Evolutionary conservation across 352 stramenopile genomes (phyloP), one percentile per base, ranked within the genome.

Genomic region (Globisporangium irregulare): DNA sequence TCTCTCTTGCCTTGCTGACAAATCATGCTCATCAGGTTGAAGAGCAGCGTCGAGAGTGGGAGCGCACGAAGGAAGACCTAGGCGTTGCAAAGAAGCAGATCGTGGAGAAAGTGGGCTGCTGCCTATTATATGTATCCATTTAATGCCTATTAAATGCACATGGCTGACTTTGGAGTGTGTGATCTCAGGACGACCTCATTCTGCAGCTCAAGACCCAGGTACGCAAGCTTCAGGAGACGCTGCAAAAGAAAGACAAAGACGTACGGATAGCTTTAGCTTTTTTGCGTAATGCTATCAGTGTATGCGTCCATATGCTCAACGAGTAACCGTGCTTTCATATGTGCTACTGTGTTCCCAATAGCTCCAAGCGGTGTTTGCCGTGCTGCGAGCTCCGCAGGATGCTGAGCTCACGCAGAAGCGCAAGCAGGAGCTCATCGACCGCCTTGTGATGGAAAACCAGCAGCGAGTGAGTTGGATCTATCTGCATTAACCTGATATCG

Each of bases 241-340:
- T 92, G 34, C 80, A 78, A 29, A 90, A 87, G 64, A 92, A 87
- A 59, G 81, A 90, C 57, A 85, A 84, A 72, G 81, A 89, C 48
- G 84, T 86, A 71, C 15, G 77, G 69, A 29, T 20, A 59, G 18
- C 20, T 14, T 34, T 3, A 25, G 9, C n/a, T 8, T 1, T 29
- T 29, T 29, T 22, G 32, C 36, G 4, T 10, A 10, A 7, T 24
- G 20, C n/a, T 2, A 56, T 14, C 34, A 61, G 6, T 4, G 24
- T n/a, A 22, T 8, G n/a, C 22, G 7, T 56, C 1, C 50, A 32
- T 56, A 6, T 4, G 15, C 36, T 43, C 10, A 43, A 43, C 36
- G 2, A 43, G 10, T 15, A 43, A 6, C 36, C 3, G 36, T 15
- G 36, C 29, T 4, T 43, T 43, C 4, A 43, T 18, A 15, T 43